Base-by-base conservation (phyloP, 1,139 yeast species). In the Geotrichum carabidarum region DNA sequence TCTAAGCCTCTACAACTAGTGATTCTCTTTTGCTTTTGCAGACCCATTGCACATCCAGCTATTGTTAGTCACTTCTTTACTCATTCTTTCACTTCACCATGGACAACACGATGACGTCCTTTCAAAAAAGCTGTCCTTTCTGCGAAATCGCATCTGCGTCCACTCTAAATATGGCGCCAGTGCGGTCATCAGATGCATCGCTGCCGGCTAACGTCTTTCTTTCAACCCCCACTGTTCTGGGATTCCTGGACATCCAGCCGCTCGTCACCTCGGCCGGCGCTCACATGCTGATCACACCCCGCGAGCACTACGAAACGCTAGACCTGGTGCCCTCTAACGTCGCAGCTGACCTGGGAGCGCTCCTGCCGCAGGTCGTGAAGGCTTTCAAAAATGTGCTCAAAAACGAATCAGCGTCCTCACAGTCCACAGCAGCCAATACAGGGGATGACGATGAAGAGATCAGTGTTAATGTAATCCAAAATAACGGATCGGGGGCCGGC, bases 241-340 rank as follows among this genome's bases (percentile, higher is more conserved):
- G 94, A 0, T 88, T 88, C 68, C 74, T 89, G 62, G 96, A 89
- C 65, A 87, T 89, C 64, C 90, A 87, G 68, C 96, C 96, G 58
- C 59, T 69, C 52, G 67, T 68, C 18, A 53, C 67, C 0, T 73
- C 88, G 8, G 81, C 80, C 63, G 53, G 52, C 3, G 93, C 88
- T 14, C 96, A 89, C 67, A 77, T 88, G 43, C 76, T 89, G 63
- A 79, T 89, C 41, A 84, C 87, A 58, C 96, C 96, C 56, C 85
- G 89, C 65, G 75, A 78, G 65, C 96, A 88, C 67, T 94, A 90
- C 51, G 88, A 83, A 36, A 86, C 84, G 64, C 73, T 88, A 58
- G 95, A 88, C 74, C 80, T 84, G 64, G 72, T 89, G 56, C 91
- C 94, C 7, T 91, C 84, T 65, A 94, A 86, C 60, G 53, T 56